Conservation (phyloP, 129 eudicot genomes). For the Ambrosia trifida region DNA sequence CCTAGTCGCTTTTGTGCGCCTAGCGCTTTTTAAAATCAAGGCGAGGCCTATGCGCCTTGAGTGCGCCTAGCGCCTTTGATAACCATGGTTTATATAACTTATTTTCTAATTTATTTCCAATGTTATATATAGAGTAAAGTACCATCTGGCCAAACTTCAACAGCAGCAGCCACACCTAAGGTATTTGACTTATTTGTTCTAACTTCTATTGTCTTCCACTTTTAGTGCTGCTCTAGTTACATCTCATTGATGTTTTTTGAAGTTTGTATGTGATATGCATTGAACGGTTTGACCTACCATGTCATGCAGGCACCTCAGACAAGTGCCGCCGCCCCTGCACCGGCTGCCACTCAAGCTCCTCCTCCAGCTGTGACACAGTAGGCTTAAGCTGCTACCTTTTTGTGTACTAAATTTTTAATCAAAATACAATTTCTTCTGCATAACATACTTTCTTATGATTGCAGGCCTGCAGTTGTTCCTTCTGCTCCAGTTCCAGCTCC, state of each 20-base stretch:
- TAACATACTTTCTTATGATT: not conserved
- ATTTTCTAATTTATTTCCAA: not conserved
- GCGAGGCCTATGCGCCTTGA: too few relatives aligned
- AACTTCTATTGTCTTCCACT: not conserved
- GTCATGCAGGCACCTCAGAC: constrained; percentile 59
- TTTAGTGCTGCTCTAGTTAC: not conserved
- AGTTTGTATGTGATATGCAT: constrained; percentile 23
- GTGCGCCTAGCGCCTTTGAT: too few relatives aligned
- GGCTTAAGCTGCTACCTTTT: constrained; percentile 25
- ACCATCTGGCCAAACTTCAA: constrained; percentile 66
- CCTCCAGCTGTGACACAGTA: constrained; percentile 43
- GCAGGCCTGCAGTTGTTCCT: constrained; percentile 52
- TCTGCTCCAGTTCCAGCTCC: constrained; percentile 52
- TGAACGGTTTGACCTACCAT: constrained; percentile 11
- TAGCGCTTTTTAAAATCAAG: too few relatives aligned
- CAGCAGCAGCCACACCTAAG: constrained; percentile 62
- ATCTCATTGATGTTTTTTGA: constrained; percentile 2
- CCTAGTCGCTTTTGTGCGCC: too few relatives aligned
- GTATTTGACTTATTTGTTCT: constrained; percentile 27
- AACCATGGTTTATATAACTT: not conserved
- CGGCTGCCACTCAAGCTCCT: constrained; percentile 47
- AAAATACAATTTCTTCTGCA: not conserved
- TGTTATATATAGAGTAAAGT: constrained; percentile 47
- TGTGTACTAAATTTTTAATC: not conserved
- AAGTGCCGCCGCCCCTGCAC: constrained; percentile 53